Base-by-base conservation (phyloP, 441 rosid genomes). In the Gossypium davidsonii region DNA sequence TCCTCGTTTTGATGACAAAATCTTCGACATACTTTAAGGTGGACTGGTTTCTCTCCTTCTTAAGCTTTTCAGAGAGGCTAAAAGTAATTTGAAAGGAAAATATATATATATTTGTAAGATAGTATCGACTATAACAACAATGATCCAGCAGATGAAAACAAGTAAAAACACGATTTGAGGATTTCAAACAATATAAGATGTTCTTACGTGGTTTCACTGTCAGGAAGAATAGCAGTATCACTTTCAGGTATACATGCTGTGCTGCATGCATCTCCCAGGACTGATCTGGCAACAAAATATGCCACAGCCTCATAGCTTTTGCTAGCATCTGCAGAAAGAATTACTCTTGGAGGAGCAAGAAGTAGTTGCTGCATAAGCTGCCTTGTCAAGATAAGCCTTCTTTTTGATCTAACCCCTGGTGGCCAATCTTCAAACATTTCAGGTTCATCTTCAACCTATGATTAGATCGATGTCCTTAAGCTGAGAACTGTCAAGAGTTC, bases 351-450 rank as follows among this genome's bases (percentile, higher is more conserved):
- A 52, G 94, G 85, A 74, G 96, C 85, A 31, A 26, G 71, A 71
- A 95, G 81, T 37, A 92, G 74, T 73, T 87, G 89, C 87, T 95
- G 98, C 85, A 87, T 85, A 67, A 95, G 95, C 74, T 88, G 94
- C 37, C 86, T 85, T 15, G 96, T 85, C 82, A 82, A 76, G 65
- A 90, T 72, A 74, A 89, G 86, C 78, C 98, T 93, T 85, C 89
- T 85, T 87, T 85, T 95, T 67, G 93, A 80, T 78, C 85, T 85
- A 62, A 81, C 58, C 55, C 72, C 49, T 4, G 81, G 81, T 25
- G 67, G 69, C 26, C 74, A 76, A 78, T 89, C 91, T 68, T 80
- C 91, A 68, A 80, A 52, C 42, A 70, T 63, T 55, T 89, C 86
- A 78, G 70, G 65, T 62, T 81, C 90, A 79, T 80, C 84, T 76